phyloP scores from a whole-genome alignment of 116 monocot species.

The Cymodocea nodosa region DNA sequence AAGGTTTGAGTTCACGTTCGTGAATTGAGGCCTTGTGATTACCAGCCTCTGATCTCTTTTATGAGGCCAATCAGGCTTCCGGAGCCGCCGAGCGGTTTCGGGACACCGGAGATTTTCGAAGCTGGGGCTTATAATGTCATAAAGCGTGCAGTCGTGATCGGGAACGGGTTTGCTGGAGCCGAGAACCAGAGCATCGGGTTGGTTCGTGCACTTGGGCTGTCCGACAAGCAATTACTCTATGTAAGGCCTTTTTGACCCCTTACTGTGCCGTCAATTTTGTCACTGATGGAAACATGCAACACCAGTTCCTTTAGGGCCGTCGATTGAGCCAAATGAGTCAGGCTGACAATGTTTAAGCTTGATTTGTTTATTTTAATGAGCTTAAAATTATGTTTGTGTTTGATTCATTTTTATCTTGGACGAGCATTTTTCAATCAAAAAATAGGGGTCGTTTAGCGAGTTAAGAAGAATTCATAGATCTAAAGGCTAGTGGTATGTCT shows the following conservation, averaged over 20 bases:
- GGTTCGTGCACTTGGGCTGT: conserved; percentile 82
- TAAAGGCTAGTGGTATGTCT: no score
- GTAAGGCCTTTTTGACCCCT: conserved; percentile 18
- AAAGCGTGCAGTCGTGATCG: conserved; percentile 80
- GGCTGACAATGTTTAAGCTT: no score
- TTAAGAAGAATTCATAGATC: no score
- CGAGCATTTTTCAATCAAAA: no score
- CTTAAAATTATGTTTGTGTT: no score
- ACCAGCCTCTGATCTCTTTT: neutral
- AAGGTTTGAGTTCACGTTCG: neutral
- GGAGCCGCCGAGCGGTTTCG: conserved; percentile 62
- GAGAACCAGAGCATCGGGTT: conserved; percentile 94
- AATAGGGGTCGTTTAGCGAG: no score
- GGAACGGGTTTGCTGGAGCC: conserved; percentile 74
- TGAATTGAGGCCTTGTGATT: neutral
- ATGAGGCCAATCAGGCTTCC: conserved; percentile 94
- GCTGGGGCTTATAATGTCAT: conserved; percentile 62
- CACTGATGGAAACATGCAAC: no score
- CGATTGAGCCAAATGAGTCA: no score
- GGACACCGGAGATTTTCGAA: conserved; percentile 90
- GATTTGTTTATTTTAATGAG: no score
- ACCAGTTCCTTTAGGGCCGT: no score
- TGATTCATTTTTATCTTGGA: no score
- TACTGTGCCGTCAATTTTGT: neutral
- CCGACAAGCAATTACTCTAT: conserved; percentile 46